These are phyloP conservation scores for Spirogloea muscicola DNA, from an alignment of 139 green algal genomes.

Conservation along the genomic window DNA sequence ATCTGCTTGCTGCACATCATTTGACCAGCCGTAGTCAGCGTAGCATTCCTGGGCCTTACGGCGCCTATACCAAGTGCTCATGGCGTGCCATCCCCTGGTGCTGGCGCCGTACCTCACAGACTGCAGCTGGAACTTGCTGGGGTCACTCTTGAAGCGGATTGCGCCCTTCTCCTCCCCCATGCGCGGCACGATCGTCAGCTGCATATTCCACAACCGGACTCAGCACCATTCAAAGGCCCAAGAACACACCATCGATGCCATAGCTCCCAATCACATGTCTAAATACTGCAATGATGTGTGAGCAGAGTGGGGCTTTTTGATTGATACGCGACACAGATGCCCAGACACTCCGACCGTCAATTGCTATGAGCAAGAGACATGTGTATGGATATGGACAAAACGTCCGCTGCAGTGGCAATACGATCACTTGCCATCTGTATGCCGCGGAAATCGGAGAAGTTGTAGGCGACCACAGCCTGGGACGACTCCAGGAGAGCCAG, in stretches of 20 bases:
- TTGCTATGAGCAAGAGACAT: too few species aligned
- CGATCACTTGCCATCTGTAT: slow-evolving; percentile 5
- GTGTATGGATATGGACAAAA: too few species aligned
- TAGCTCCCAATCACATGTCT: too few species aligned
- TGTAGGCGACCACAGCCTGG: slow-evolving; percentile 5
- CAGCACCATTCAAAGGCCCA: background rate
- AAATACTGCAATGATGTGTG: background rate
- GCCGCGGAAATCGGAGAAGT: slow-evolving; percentile 9
- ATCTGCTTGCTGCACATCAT: background rate
- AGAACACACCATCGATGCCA: too few species aligned
- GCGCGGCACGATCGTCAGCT: background rate
- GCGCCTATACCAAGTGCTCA: too few species aligned
- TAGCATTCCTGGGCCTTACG: too few species aligned
- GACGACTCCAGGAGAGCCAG: slow-evolving; percentile 5
- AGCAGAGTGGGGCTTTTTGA: background rate
- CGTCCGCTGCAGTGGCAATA: too few species aligned
- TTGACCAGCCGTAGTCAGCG: too few species aligned
- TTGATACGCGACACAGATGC: background rate
- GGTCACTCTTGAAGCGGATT: background rate
- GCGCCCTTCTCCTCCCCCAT: background rate
- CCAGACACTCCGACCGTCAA: background rate
- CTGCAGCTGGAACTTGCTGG: background rate
- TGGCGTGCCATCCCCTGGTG: background rate
- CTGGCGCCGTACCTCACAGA: background rate
- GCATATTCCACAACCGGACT: background rate